Evolutionary conservation across 495 filamentous ascomycete species (phyloP), one percentile per base, ranked within the genome.

Genomic region (Margaritispora aquatica): DNA sequence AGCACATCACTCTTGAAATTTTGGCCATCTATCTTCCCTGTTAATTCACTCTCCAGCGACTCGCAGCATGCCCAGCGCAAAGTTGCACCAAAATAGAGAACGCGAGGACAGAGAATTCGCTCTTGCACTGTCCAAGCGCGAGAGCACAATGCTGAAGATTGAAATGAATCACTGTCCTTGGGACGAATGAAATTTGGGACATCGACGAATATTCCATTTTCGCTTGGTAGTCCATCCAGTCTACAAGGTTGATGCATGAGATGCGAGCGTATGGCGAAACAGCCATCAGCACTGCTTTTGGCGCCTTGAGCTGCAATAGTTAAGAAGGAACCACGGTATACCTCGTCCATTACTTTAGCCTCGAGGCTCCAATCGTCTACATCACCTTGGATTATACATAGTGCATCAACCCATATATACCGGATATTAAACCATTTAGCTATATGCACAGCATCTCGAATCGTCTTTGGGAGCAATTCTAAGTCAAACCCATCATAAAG

Each of bases 371-470:
- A 71, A 31, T 69, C 68, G 26, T 63, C 52, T 2, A 23, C 50
- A 47, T 69, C 54, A 58, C 67, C 68, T 59, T 69, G 69, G 17
- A 71, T 41, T 26, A 70, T 69, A 53, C 68, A 71, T 5, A 69
- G 53, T 19, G 60, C 27, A 44, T 71, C 69, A 8, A 70, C 60
- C 69, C 70, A 72, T 9, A 72, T 61, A 58, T 73, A 74, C n/a
- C 38, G 55, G 20, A 69, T 46, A 1, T 63, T 62, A 0, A 75
- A 61, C 15, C 47, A 52, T 17, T 63, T 31, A 13, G 65, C 58
- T 1, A 71, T 31, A 21, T 17, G 36, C 9, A 74, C 56, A n/a
- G 73, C 70, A 51, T 75, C 68, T 51, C 59, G 61, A 47, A 70
- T 62, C 49, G 69, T 62, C 38, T 52, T 55, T n/a, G 64, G 61